Conservation (phyloP, 2,329 filamentous ascomycete species). For the Akanthomyces dipterigenus region DNA sequence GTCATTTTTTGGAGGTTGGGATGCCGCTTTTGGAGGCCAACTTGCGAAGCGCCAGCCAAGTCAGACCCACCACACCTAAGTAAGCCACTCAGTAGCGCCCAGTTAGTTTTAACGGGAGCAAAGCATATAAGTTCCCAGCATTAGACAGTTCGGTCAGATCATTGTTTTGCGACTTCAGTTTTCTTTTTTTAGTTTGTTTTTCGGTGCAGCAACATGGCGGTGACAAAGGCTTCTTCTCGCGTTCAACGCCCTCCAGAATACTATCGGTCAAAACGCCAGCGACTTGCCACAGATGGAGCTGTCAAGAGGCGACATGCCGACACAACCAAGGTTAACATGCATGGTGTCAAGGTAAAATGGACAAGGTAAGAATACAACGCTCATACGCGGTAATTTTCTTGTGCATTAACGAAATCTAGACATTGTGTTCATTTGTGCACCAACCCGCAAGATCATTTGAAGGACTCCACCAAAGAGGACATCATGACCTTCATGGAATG, state of each 20-base stretch:
- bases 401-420: background rate
- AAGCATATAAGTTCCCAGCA: constrained; percentile 3
- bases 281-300: background rate
- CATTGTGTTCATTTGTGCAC: background rate
- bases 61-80: background rate
- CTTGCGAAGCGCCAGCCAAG: constrained; percentile 5
- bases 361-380: background rate
- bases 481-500: background rate
- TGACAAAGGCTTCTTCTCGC: background rate
- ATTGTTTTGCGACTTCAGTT: background rate
- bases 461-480: background rate
- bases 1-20: constrained; percentile 7
- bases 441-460: background rate
- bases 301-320: background rate
- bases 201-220: background rate
- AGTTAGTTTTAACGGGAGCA: constrained; percentile 6
- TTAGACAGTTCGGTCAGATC: background rate
- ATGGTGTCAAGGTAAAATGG: background rate
- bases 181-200: background rate
- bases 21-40: constrained; percentile 11
- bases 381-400: background rate
- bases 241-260: background rate
- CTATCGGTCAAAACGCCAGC: constrained; percentile 1
- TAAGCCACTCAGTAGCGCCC: background rate
- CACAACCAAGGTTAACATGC: background rate